Percentiles rank a stretch among this genome's conserved stretches.
Evolutionary conservation across 2,329 filamentous ascomycete genomes (phyloP).

Genomic region (Ophiostoma angusticollis): DNA sequence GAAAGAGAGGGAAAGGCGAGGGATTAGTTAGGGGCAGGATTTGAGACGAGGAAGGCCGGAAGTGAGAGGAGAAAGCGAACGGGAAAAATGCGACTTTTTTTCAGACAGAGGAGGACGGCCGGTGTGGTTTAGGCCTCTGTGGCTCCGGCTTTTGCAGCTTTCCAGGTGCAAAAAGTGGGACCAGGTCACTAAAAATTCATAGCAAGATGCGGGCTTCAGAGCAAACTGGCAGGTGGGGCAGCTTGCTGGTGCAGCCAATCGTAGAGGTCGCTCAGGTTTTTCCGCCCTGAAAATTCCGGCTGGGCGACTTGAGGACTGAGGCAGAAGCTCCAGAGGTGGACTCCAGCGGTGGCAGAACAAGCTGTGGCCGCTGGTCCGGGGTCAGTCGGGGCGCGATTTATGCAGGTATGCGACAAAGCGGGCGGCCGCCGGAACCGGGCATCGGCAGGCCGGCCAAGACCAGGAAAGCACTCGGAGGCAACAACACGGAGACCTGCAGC

Average conservation of each 20-base stretch:
- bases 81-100: constrained; percentile 13
- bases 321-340: no score
- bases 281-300: constrained; percentile 16
- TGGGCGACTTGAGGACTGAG: no score
- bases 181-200: neutral
- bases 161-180: constrained; percentile 2
- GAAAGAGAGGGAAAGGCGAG: neutral
- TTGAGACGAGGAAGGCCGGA: constrained; percentile 12
- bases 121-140: neutral
- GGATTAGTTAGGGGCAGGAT: neutral
- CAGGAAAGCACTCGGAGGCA: no score
- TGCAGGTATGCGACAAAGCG: constrained; percentile 1
- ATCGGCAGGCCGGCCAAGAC: no score
- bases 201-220: constrained; percentile 1
- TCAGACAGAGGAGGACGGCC: constrained; percentile 11
- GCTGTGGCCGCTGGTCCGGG: constrained; percentile 12
- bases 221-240: constrained; percentile 8
- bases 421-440: no score
- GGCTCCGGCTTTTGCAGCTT: neutral
- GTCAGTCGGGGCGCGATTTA: neutral
- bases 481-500: no score
- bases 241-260: constrained; percentile 13
- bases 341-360: no score
- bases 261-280: constrained; percentile 9
- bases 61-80: constrained; percentile 13